Conservation (phyloP, 495 filamentous ascomycete genomes). For the Xylaria castorea region DNA sequence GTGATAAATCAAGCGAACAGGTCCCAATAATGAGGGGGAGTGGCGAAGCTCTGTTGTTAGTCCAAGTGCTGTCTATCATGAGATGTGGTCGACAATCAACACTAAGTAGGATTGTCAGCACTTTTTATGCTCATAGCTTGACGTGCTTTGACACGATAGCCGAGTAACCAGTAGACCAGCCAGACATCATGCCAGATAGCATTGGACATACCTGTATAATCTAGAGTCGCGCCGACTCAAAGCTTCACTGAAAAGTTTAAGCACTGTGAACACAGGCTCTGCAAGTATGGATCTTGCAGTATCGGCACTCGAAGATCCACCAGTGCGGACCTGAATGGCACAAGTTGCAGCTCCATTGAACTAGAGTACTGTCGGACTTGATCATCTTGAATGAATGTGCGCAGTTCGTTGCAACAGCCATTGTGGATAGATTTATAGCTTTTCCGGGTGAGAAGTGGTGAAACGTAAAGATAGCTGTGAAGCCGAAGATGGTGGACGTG, state of each 20-base stretch:
- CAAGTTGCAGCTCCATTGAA: conserved; percentile 79
- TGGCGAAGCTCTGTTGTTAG: neutral
- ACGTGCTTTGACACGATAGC: neutral
- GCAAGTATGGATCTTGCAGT: conserved; percentile 80
- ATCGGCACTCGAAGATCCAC: conserved; percentile 81
- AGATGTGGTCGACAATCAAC: conserved; percentile 1
- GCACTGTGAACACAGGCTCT: conserved; percentile 67
- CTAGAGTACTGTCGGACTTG: conserved; percentile 75
- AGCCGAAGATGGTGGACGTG: conserved; percentile 16
- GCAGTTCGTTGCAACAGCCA: conserved; percentile 71
- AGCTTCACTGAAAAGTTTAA: conserved; percentile 34
- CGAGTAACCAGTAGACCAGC: neutral
- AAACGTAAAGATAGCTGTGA: conserved; percentile 13
- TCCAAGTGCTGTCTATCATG: neutral
- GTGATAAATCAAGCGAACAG: conserved; percentile 25
- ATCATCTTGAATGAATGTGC: conserved; percentile 76
- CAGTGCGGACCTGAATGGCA: conserved; percentile 82
- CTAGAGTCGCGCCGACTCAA: conserved; percentile 2
- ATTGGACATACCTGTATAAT: conserved; percentile 15
- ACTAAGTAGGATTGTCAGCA: conserved; percentile 12
- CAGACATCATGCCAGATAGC: neutral
- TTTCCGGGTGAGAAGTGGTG: conserved; percentile 15
- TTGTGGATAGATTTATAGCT: conserved; percentile 41
- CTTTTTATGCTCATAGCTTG: neutral
- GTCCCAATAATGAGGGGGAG: conserved; percentile 9